Conservation (phyloP, 2,329 filamentous ascomycete genomes). For the Fusarium sp. region DNA sequence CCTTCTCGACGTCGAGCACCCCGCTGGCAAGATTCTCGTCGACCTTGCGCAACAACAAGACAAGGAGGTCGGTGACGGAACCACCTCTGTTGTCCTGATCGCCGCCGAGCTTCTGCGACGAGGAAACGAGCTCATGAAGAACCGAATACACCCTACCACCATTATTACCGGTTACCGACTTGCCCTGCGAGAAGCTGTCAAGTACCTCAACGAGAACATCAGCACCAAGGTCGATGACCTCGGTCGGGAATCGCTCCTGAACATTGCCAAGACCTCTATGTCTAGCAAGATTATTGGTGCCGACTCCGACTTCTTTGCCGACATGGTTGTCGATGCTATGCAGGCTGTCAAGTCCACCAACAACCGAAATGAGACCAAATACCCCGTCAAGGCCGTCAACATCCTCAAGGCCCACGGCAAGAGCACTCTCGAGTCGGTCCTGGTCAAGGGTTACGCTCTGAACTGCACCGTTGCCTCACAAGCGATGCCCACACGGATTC, state of each 20-base stretch:
- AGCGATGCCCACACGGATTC: constrained; percentile 93
- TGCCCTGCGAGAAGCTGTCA: constrained; percentile 93
- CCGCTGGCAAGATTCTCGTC: constrained; percentile 97
- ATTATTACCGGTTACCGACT: constrained; percentile 99
- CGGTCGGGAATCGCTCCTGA: constrained; percentile 89
- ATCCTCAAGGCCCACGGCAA: constrained; percentile 98
- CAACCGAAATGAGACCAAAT: constrained; percentile 91
- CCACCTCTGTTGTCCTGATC: constrained; percentile 97
- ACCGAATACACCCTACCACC: constrained; percentile 98
- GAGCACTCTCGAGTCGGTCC: constrained; percentile 85
- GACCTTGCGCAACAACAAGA: constrained; percentile 98
- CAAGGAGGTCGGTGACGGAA: constrained; percentile 98
- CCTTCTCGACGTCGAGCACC: constrained; percentile 96
- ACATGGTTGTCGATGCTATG: constrained; percentile 97
- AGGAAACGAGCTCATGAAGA: constrained; percentile 99
- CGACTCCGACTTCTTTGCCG: constrained; percentile 96
- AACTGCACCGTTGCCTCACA: constrained; percentile 99
- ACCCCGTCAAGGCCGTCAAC: constrained; percentile 99
- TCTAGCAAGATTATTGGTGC: constrained; percentile 98
- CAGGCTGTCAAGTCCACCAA: constrained; percentile 94
- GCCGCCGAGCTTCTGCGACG: constrained; percentile 93
- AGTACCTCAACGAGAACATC: constrained; percentile 99
- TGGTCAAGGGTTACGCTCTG: constrained; percentile 96
- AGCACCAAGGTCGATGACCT: constrained; percentile 94
- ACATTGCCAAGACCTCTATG: constrained; percentile 99